Evolutionary conservation across 2,329 filamentous ascomycete genomes (phyloP), one percentile per base, ranked within the genome.

Genomic region (Beauveria sp.): DNA sequence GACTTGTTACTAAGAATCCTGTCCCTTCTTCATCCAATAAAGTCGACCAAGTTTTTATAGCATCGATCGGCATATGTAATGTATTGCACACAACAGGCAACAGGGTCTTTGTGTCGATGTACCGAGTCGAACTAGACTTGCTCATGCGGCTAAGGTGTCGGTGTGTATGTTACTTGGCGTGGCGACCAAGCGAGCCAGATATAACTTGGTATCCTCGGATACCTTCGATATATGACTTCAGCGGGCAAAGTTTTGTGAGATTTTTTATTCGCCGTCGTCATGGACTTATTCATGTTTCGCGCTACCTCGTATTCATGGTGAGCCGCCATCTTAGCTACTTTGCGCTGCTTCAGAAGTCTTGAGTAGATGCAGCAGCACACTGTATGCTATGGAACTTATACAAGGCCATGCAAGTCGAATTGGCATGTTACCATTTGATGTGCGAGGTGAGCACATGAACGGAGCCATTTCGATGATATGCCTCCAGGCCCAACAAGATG

Each of bases 61-160:
- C 28, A 40, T 34, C 55, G 55, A 58, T 58, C 55, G 24, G 46
- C 34, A 43, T 51, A 58, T 58, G 55, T 47, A 41, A 9, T 51
- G 55, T 20, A 43, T 20, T 20, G 20, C 34, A 37, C 34, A 37
- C 7, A 43, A 56, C 6, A 37, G 14, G n/a, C 20, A 24, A 12
- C 18, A 58, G 47, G 55, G 46, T 22, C 46, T 20, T 20, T 22
- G 5, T 51, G 16, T 50, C 22, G 18, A 58, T 16, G 55, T 47
- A 12, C 26, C 26, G 3, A 18, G 41, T 34, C 16, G 22, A 46
- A 37, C 54, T n/a, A 24, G 18, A 55, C 52, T 44, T 28, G 40
- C 41, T 16, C 40, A 46, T 37, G 43, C 18, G 20, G 54, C 40
- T 20, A 40, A 56, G 14, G 26, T 40, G 43, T 16, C 48, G 14